Percentiles rank a stretch among this genome's conserved stretches.
These are phyloP conservation scores for Eimeria maxima DNA, from an alignment of 169 alveolate genomes.

Conservation along the genomic window DNA sequence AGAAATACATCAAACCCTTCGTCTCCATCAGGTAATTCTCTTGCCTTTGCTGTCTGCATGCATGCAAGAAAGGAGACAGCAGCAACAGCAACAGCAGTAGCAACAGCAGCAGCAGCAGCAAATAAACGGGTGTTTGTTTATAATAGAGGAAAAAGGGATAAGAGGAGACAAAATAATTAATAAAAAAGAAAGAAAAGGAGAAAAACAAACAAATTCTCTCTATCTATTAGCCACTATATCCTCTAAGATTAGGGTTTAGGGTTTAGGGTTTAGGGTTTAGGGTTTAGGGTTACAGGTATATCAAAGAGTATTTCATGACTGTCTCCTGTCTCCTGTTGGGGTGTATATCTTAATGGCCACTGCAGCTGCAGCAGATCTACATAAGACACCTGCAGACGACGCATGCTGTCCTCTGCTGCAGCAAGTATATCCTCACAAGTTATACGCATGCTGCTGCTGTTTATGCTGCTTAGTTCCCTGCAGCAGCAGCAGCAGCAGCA, in stretches of 20 bases:
- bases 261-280: too few species aligned
- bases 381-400: conserved; percentile 88
- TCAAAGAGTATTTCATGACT: conserved; percentile 88
- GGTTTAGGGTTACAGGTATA: conserved; percentile 7
- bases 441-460: too few species aligned
- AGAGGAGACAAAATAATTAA: too few species aligned
- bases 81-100: background rate
- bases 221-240: too few species aligned
- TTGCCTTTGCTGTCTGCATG: conserved; percentile 2
- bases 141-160: too few species aligned
- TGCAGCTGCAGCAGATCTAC: conserved; percentile 91
- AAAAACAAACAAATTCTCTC: too few species aligned
- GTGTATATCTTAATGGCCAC: conserved; percentile 93
- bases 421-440: too few species aligned
- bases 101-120: background rate
- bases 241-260: too few species aligned
- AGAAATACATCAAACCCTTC: background rate
- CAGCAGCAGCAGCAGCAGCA: conserved; percentile 85
- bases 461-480: too few species aligned
- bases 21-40: background rate
- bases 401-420: conserved; percentile 89
- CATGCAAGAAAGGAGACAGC: background rate
- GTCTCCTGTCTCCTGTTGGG: conserved; percentile 90
- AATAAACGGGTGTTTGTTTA: background rate
- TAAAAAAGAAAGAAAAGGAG: too few species aligned